Evolutionary conservation across 2,329 filamentous ascomycete genomes (phyloP).

Genomic region (Fusarium sp.): DNA sequence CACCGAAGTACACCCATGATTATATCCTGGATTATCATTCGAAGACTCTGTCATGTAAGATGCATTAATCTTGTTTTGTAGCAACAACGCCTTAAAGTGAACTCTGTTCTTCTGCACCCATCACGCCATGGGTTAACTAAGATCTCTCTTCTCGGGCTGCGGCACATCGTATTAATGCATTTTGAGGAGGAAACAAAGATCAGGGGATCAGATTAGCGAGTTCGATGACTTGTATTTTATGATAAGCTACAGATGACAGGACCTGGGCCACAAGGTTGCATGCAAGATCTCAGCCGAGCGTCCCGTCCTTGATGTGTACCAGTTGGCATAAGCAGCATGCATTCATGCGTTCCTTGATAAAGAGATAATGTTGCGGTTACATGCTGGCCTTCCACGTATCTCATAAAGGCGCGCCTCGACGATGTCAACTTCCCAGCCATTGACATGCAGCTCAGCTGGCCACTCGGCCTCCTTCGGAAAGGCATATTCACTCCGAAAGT

Average conservation of each 20-base stretch:
- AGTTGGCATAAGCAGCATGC: neutral
- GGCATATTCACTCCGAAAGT: too few relatives aligned
- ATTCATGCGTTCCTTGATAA: too few relatives aligned
- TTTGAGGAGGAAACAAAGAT: neutral
- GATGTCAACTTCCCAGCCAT: neutral
- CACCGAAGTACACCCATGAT: neutral
- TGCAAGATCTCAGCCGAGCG: neutral
- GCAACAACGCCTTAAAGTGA: neutral
- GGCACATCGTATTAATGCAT: neutral
- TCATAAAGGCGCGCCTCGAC: neutral
- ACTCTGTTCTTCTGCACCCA: neutral
- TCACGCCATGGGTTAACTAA: neutral
- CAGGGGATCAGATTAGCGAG: slow-evolving; percentile 15
- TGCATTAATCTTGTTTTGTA: neutral
- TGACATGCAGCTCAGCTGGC: neutral
- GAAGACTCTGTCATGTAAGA: neutral
- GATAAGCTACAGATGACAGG: slow-evolving; percentile 4
- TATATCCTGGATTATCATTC: too few relatives aligned
- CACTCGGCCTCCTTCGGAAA: neutral
- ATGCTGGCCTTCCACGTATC: neutral
- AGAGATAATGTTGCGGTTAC: too few relatives aligned
- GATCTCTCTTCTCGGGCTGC: neutral
- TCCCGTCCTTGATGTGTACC: neutral
- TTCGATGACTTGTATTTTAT: slow-evolving; percentile 4
- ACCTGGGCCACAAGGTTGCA: neutral